Evolutionary conservation across 2,329 filamentous ascomycete species (phyloP).

Genomic region (Epichloe festucae): DNA sequence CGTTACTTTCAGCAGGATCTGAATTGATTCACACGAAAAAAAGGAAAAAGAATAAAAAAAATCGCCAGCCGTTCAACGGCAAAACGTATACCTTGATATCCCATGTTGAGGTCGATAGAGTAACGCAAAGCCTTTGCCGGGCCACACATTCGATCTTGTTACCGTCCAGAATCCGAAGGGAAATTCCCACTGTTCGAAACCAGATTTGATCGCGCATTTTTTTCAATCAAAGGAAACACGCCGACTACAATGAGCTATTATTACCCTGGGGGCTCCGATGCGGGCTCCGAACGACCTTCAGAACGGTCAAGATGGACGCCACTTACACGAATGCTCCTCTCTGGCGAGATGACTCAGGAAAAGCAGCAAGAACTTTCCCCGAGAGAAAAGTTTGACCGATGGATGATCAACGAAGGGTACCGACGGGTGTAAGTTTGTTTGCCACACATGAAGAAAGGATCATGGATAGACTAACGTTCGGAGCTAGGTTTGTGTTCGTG

Average conservation of each 20-base stretch:
- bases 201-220: background rate
- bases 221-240: constrained; percentile 2
- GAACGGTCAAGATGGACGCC: constrained; percentile 75
- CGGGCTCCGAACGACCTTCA: constrained; percentile 25
- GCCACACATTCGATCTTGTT: background rate
- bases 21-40: background rate
- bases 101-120: background rate
- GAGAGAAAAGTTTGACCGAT: constrained; percentile 64
- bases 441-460: background rate
- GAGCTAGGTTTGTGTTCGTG: constrained; percentile 55
- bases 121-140: background rate
- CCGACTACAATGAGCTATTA: constrained; percentile 16
- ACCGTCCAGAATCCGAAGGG: too few relatives aligned
- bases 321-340: constrained; percentile 69
- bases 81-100: background rate
- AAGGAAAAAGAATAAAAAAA: background rate
- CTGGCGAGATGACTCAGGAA: constrained; percentile 69
- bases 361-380: constrained; percentile 53
- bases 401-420: constrained; percentile 86
- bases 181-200: background rate
- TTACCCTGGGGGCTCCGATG: constrained; percentile 15
- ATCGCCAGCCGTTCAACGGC: background rate
- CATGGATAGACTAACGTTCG: background rate
- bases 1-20: constrained; percentile 5
- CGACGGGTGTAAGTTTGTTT: constrained; percentile 54